Percentiles rank a stretch among this genome's conserved stretches.
Evolutionary conservation across 805 yeast species (phyloP).

Genomic region (Kodamaea leandrae): DNA sequence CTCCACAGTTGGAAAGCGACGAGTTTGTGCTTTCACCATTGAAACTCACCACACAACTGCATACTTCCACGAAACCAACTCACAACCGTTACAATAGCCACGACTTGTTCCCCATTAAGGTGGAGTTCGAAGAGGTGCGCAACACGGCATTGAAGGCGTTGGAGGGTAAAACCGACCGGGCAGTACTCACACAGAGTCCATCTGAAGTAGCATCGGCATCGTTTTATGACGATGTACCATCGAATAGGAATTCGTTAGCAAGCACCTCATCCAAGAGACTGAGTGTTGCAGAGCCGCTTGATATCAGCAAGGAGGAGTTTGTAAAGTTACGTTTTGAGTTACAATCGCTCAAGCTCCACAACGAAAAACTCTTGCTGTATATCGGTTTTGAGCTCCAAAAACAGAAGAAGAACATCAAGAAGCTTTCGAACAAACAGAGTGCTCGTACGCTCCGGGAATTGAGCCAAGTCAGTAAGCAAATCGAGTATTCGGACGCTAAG

Average conservation of each 20-base stretch:
- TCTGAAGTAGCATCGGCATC: neutral
- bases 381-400: conserved; percentile 57
- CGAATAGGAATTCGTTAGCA: conserved; percentile 14
- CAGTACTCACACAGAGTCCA: neutral
- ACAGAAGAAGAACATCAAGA: conserved; percentile 41
- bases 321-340: conserved; percentile 52
- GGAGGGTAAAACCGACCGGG: conserved; percentile 6
- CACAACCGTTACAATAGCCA: conserved; percentile 43
- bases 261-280: conserved; percentile 34
- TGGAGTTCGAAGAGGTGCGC: conserved; percentile 35
- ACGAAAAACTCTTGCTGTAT: conserved; percentile 54
- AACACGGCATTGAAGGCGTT: conserved; percentile 2
- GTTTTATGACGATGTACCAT: conserved; percentile 1
- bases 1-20: conserved; percentile 21
- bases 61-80: conserved; percentile 7
- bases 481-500: conserved; percentile 53
- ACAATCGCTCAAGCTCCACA: conserved; percentile 52
- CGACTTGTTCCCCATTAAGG: conserved; percentile 42
- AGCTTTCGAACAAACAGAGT: conserved; percentile 37
- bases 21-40: conserved; percentile 43
- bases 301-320: conserved; percentile 45
- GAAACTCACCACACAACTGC: conserved; percentile 30
- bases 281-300: conserved; percentile 23
- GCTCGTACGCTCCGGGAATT: conserved; percentile 19
- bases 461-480: conserved; percentile 15